Base-by-base conservation (phyloP, 2,329 filamentous ascomycete species). In the Ophiocordyceps australis region DNA sequence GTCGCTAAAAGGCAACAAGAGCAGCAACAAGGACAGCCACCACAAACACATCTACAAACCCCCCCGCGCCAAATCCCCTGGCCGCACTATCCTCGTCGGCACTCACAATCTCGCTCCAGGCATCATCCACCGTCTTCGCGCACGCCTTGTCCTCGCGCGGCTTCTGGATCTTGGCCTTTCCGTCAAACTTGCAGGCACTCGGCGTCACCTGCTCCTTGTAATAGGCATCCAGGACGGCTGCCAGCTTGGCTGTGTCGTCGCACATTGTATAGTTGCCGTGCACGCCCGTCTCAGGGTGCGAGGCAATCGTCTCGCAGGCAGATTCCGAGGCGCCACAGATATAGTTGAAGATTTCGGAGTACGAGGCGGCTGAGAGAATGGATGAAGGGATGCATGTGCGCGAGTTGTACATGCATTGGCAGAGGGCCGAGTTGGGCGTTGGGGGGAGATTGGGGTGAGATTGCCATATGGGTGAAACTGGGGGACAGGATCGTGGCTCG, bases 261-360 rank as follows among this genome's bases (percentile, higher is more conserved):
- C 80, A 91, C 71, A 82, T 81, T 50, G 70, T 68, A 60, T 79
- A 82, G 24, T 76, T 66, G 38, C 80, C 80, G 49, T 79, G 89
- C 11, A 27, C 28, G 22, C 35, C 35, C 18, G 62, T 60, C 9
- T 57, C 60, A 21, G 56, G 50, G 30, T 55, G 51, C 36, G 30
- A 29, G 1, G 15, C 54, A 51, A 91, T 82, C 29, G 74, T 79
- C 14, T 49, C 52, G 54, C 81, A 89, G 37, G 65, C 61, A 17
- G 48, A 43, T 23, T 52, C 45, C 32, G 60, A 46, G 24, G 53
- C 43, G 31, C 71, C 76, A 52, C 80, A 89, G 49, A 86, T 66
- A 49, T 56, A 72, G 47, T 59, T 61, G 51, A 95, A 95, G 38
- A 89, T 65, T n/a, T 63, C 54, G 25, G 64, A 67, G 41, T 71